Evolutionary conservation across 2,329 filamentous ascomycete genomes (phyloP).

Genomic region (Diaporthe amygdali): DNA sequence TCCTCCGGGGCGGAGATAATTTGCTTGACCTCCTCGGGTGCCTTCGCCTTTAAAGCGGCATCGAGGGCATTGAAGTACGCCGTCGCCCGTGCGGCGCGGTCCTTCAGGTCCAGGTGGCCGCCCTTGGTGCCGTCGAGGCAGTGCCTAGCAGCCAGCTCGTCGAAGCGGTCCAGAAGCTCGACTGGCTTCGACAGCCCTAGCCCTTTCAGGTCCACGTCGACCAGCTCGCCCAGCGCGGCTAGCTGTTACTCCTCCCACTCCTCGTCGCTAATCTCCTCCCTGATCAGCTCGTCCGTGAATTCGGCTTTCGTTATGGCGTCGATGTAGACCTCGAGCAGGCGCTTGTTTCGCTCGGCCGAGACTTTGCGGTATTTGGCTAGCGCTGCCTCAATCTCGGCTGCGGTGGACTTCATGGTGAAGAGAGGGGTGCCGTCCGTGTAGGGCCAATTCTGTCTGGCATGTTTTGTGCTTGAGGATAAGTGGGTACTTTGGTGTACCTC

Average conservation of each 20-base stretch:
- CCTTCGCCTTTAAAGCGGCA: neutral
- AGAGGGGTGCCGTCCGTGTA: neutral
- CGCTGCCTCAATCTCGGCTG: neutral
- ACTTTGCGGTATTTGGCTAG: neutral
- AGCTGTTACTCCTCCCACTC: neutral
- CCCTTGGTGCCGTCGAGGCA: neutral
- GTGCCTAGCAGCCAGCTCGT: neutral
- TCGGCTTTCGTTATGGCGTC: neutral
- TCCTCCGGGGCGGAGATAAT: neutral
- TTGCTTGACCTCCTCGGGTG: neutral
- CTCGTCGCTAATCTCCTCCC: neutral
- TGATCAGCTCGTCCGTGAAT: neutral
- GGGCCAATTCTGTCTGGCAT: neutral
- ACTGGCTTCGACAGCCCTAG: neutral
- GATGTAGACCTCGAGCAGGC: neutral
- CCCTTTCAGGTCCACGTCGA: neutral
- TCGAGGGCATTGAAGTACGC: neutral
- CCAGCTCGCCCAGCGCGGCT: neutral
- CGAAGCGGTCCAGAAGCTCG: neutral
- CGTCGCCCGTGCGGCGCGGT: neutral
- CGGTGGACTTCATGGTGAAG: neutral
- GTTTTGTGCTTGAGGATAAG: neutral
- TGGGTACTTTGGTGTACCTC: neutral
- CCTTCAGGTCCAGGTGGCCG: neutral
- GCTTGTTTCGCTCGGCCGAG: neutral